Conservation (phyloP, 176 grass and related monocot species). For the Pharus latifolius region DNA sequence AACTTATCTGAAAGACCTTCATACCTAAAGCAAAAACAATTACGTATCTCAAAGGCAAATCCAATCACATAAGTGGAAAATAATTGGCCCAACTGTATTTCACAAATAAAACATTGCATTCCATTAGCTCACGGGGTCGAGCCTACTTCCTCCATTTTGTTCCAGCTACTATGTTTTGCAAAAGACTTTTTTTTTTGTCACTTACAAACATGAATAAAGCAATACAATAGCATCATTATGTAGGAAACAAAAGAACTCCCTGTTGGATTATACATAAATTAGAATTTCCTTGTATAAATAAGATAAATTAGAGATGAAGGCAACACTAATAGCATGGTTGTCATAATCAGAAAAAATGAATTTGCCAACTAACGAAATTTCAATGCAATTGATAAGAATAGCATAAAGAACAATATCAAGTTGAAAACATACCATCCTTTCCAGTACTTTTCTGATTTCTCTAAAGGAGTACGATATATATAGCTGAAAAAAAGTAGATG, state of each 20-base stretch:
- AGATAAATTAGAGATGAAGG: neutral
- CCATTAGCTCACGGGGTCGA: neutral
- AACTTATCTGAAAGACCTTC: constrained; percentile 98
- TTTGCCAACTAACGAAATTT: neutral
- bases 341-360: neutral
- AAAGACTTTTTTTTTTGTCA: neutral
- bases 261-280: constrained; percentile 9
- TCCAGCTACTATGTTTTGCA: neutral
- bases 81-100: neutral
- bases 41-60: neutral
- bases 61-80: neutral
- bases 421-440: constrained; percentile 79
- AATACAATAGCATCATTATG: neutral
- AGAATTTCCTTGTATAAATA: neutral
- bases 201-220: neutral
- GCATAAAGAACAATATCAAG: neutral
- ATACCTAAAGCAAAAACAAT: constrained; percentile 59
- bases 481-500: constrained; percentile 50
- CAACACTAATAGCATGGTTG: neutral
- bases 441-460: constrained; percentile 85
- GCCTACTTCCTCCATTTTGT: neutral
- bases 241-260: neutral
- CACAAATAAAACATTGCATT: neutral
- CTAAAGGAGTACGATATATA: constrained; percentile 70
- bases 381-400: neutral